Evolutionary conservation across 768 basidiomycete genomes (phyloP), one percentile per base, ranked within the genome.

Genomic region (Podaxis sp.): DNA sequence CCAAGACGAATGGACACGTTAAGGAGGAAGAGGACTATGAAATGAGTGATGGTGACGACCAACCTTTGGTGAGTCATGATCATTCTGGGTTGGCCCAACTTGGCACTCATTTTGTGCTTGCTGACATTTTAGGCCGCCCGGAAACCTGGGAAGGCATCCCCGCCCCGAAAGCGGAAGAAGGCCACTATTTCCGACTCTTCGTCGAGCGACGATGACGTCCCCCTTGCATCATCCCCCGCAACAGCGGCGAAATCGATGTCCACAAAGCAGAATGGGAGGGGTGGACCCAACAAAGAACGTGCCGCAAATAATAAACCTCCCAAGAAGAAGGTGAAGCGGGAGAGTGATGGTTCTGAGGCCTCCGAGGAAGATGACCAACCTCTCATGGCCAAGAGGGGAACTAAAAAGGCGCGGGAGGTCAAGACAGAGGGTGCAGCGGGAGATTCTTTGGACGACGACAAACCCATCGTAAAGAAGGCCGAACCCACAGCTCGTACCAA

Each of bases 21-120:
- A 70, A 73, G 67, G 75, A 76, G 25, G 72, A 71, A 23, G 73
- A 76, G 59, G 73, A 76, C 59, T 75, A 68, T 54, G 76, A 79
- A 25, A 82, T 87, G 81, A 89, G 87, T 63, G 88, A 89, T 61
- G 88, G 85, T 55, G 86, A 87, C 42, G 88, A 87, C 50, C 87
- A 90, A 72, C 89, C 89, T 48, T 76, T 90, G 70, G 91, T 92
- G 71, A 65, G 83, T 77, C 48, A 63, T 60, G 28, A 11, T 7
- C 36, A 10, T 42, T 55, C 47, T n/a, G 23, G 16, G 32, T 18
- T 36, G 23, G 35, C 32, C 36, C 38, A 10, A 51, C 40, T 59
- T 35, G 50, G 40, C 35, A 44, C 23, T 48, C 27, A 59, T 55
- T 50, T 18, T 36, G 11, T 36, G 27, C 14, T 58, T 61, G 55